Evolutionary conservation across 805 yeast genomes (phyloP), one percentile per base, ranked within the genome.

Genomic region (Lipomyces sp.): DNA sequence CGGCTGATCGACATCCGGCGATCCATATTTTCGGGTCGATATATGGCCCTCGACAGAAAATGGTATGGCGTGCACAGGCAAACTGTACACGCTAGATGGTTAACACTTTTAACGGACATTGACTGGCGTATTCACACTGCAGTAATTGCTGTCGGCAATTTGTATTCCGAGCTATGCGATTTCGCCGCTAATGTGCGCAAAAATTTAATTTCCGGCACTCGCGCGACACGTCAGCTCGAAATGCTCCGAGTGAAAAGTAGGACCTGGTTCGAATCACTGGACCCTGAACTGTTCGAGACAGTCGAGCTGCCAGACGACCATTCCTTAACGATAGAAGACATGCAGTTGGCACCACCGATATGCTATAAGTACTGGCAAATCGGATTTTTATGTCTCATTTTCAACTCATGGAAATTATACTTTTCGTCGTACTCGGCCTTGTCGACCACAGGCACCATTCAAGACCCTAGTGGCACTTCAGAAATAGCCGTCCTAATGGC

Each of bases 351-450:
- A 3, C 64, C 66, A 15, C 70, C 70, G 18, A 55, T 67, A 13
- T 58, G 69, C 42, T 67, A 50, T 54, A 64, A 62, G 57, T 34
- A 53, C 35, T 50, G 54, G 55, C 64, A 62, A 35, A 39, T 53
- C 13, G 70, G 68, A 11, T 62, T 64, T 32, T 13, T 62, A 10
- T 53, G 59, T 53, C 33, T 62, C 10, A 35, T 67, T 11, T 60
- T 55, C 51, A 61, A 64, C 33, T 45, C 63, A 32, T 63, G 64
- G 60, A 67, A 67, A 58, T 63, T 67, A 11, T 67, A 60, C 39
- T 67, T 64, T 42, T 59, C 70, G 33, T 58, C 68, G 8, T 64
- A 62, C 42, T 53, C 68, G 2, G 62, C 65, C n/a, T 53, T 64
- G 32, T 61, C 65, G 33, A 57, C 69, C 0, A 59, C 64, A 5